Conservation (phyloP, 371 early-diverging fungal genomes). For the Smittium mucronatum region DNA sequence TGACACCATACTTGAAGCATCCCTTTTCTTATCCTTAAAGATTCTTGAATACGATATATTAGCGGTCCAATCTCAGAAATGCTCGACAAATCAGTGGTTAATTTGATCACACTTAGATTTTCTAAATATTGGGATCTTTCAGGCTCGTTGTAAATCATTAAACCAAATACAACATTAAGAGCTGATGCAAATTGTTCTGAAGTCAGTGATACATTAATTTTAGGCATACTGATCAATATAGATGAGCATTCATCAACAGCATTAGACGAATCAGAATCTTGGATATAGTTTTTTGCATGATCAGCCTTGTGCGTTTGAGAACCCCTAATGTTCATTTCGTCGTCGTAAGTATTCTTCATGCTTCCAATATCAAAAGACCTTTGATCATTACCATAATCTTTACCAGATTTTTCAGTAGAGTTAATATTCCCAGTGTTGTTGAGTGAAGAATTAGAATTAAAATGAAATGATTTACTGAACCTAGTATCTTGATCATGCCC, state of each 20-base stretch:
- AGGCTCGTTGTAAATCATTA: constrained; percentile 72
- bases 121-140: constrained; percentile 53
- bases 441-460: not conserved
- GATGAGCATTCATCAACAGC: constrained; percentile 31
- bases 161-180: constrained; percentile 55
- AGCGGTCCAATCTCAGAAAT: constrained; percentile 40
- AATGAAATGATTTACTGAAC: not conserved
- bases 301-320: not conserved
- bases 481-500: too few relatives aligned
- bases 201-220: constrained; percentile 48
- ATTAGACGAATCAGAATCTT: constrained; percentile 23
- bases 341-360: not conserved
- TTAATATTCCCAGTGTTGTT: not conserved
- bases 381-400: not conserved
- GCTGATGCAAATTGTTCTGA: constrained; percentile 59
- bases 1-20: constrained; percentile 26
- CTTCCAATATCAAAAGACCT: not conserved
- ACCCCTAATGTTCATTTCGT: constrained; percentile 3
- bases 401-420: not conserved
- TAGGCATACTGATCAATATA: constrained; percentile 52
- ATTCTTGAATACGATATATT: constrained; percentile 51
- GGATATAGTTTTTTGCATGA: constrained; percentile 13
- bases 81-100: constrained; percentile 51
- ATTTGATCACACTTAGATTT: constrained; percentile 53
- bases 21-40: constrained; percentile 36